Evolutionary conservation across 805 yeast species (phyloP), one percentile per base, ranked within the genome.

Genomic region (Candida nanaspora): DNA sequence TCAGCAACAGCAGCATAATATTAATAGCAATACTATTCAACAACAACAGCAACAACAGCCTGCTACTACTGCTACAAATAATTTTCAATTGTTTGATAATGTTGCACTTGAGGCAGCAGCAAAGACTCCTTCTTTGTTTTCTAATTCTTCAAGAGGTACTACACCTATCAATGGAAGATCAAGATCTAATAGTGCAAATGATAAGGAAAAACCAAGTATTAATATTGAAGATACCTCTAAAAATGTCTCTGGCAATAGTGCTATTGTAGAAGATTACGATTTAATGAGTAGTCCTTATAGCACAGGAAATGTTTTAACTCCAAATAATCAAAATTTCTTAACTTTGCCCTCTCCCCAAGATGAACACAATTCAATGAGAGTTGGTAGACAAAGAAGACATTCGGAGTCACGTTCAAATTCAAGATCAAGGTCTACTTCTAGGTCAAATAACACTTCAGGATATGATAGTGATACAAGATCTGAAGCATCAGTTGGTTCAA

Each of bases 91-190:
- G 9, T 31, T 18, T 4, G 22, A 6, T 6, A 58, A 61, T 27
- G 63, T 67, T 3, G 66, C 75, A 6, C 70, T 68, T n/a, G 60
- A 52, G 7, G 55, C 62, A 6, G 68, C 67, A 0, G 70, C 69
- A 4, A 62, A 59, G 32, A 76, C 81, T 0, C 82, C 82, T 0
- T 76, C 82, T 0, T 56, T 78, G 14, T 78, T 78, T 54, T 69
- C 76, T 37, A 68, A 72, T 43, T 72, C 82, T 1, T 58, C 70
- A 6, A 51, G 55, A 30, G 46, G 49, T 36, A 62, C 68, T 33
- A 57, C 73, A 0, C 68, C 68, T 2, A 40, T 38, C 9, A 46
- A 44, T 10, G 34, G 34, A 8, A 55, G 65, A 33, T 51, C 66
- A 3, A 48, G 69, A 38, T 51, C 63, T 0, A 54, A 53, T 19